Evolutionary conservation across 352 stramenopile genomes (phyloP).

Genomic region (Phytophthora fragariaefolia): DNA sequence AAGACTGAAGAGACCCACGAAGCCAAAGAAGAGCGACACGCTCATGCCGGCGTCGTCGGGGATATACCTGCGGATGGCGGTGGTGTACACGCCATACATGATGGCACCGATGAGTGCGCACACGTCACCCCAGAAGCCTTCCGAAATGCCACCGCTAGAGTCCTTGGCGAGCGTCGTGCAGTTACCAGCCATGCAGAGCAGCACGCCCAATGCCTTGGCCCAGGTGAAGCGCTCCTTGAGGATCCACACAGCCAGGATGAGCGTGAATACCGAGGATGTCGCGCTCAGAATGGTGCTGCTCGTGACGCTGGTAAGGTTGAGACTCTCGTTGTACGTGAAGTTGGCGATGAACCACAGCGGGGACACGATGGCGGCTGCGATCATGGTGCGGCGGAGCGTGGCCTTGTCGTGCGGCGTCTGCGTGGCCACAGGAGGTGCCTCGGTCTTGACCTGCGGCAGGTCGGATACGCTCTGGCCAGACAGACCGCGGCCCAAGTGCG

Average conservation of each 20-base stretch:
- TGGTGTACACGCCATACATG: slow-evolving; percentile 96
- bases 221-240: slow-evolving; percentile 86
- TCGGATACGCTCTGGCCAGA: slow-evolving; percentile 14
- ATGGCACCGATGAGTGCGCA: slow-evolving; percentile 79
- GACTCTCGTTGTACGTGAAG: slow-evolving; percentile 94
- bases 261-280: slow-evolving; percentile 95
- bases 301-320: slow-evolving; percentile 94
- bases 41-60: slow-evolving; percentile 89
- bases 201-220: slow-evolving; percentile 87
- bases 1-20: slow-evolving; percentile 95
- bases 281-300: slow-evolving; percentile 95
- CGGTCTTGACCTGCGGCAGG: slow-evolving; percentile 30
- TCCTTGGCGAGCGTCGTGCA: slow-evolving; percentile 91
- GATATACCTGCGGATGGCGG: slow-evolving; percentile 78
- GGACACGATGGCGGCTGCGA: slow-evolving; percentile 69
- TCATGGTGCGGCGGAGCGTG: slow-evolving; percentile 44
- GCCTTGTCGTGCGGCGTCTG: slow-evolving; percentile 35
- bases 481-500: slow-evolving; percentile 18
- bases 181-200: slow-evolving; percentile 90
- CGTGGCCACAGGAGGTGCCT: slow-evolving; percentile 16
- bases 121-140: slow-evolving; percentile 66
- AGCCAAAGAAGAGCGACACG: slow-evolving; percentile 96
- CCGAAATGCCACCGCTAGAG: slow-evolving; percentile 38
- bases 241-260: slow-evolving; percentile 87
- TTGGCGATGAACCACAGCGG: slow-evolving; percentile 97